phyloP scores from a whole-genome alignment of 768 basidiomycete species.

The Pisolithus marmoratus region DNA sequence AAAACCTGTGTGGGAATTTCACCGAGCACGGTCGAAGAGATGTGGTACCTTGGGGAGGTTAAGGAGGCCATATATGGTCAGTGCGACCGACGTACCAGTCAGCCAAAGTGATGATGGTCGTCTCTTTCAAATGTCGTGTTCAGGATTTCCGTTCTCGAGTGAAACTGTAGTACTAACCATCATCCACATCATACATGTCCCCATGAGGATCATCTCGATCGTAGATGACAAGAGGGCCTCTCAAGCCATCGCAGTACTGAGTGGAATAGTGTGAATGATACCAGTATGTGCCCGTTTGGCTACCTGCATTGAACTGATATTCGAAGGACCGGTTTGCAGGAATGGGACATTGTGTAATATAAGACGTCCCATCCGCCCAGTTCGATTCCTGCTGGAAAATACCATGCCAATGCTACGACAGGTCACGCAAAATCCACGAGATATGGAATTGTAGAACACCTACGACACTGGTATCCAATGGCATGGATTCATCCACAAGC shows the following conservation, averaged over 20 bases:
- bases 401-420: slow-evolving; percentile 51
- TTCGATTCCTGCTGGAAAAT: slow-evolving; percentile 40
- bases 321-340: slow-evolving; percentile 20
- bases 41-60: neutral
- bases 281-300: slow-evolving; percentile 28
- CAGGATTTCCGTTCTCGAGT: neutral
- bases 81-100: neutral
- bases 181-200: slow-evolving; percentile 39
- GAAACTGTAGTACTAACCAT: slow-evolving; percentile 27
- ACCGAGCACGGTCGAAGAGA: neutral
- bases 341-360: slow-evolving; percentile 32
- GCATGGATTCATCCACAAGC: slow-evolving; percentile 43
- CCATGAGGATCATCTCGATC: slow-evolving; percentile 36
- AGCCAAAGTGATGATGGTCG: neutral
- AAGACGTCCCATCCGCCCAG: slow-evolving; percentile 40
- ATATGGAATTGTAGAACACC: neutral
- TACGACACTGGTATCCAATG: slow-evolving; percentile 43
- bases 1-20: neutral
- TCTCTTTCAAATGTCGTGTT: neutral
- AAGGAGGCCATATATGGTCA: neutral
- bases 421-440: neutral
- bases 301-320: slow-evolving; percentile 11
- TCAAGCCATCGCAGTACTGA: slow-evolving; percentile 34
- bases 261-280: slow-evolving; percentile 37
- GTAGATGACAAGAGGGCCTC: slow-evolving; percentile 37